Percentiles rank a stretch among this genome's conserved stretches.
phyloP scores from a whole-genome alignment of 192 early-diverging fungal species.

The Entrophospora sp. region DNA sequence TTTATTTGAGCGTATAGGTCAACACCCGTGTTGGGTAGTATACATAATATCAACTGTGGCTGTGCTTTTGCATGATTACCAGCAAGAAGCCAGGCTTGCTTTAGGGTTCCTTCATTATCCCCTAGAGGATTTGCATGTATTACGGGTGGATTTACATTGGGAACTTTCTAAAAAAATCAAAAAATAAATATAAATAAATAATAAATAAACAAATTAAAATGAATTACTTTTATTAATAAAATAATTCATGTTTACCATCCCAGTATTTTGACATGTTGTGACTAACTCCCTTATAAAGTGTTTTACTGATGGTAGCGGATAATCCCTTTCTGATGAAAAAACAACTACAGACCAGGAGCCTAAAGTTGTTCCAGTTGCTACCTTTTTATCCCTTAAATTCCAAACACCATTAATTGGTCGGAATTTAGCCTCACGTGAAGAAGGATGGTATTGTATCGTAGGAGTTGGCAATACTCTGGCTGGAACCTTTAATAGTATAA shows the following conservation, averaged over 20 bases:
- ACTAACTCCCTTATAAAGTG: no score
- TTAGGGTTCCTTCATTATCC: constrained; percentile 60
- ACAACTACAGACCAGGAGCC: no score
- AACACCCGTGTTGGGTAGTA: constrained; percentile 73
- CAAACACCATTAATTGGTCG: no score
- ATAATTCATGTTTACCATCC: constrained; percentile 50
- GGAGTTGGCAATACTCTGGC: no score
- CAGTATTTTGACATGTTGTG: no score
- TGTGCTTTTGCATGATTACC: constrained; percentile 52
- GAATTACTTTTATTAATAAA: not conserved
- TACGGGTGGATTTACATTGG: constrained; percentile 36
- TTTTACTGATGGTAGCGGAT: no score
- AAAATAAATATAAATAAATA: not conserved
- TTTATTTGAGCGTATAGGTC: constrained; percentile 73
- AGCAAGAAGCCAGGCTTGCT: constrained; percentile 62
- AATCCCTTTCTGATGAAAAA: no score
- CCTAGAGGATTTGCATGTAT: constrained; percentile 49
- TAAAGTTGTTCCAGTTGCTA: no score
- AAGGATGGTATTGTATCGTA: no score
- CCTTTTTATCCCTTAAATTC: no score
- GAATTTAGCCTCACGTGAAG: no score
- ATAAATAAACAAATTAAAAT: not conserved
- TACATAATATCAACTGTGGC: constrained; percentile 75
- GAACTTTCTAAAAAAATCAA: constrained; percentile 28
- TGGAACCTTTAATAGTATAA: no score